These are phyloP conservation scores for Hypoxylon fuscum DNA, from an alignment of 495 filamentous ascomycete genomes.

Conservation along the genomic window DNA sequence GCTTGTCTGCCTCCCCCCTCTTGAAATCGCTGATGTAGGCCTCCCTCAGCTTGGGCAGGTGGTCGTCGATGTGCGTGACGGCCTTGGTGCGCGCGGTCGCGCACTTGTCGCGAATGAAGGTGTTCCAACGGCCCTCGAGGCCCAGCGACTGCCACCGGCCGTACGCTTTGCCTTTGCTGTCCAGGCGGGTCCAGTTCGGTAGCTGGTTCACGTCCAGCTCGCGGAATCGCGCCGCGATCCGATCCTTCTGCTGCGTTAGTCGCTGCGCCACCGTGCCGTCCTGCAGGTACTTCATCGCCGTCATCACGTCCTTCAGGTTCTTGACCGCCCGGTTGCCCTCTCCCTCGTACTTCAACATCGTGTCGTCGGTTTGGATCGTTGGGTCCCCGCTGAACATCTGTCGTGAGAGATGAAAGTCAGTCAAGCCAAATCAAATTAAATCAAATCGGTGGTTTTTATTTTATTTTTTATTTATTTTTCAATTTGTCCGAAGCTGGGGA, in stretches of 20 bases:
- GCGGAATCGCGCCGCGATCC: constrained; percentile 1
- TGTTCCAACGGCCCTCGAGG: constrained; percentile 5
- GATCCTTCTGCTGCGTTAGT: constrained; percentile 1
- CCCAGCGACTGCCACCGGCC: background rate
- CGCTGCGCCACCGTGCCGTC: constrained; percentile 1
- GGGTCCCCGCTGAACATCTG: constrained; percentile 10
- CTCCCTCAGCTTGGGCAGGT: background rate
- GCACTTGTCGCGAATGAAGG: constrained; percentile 7
- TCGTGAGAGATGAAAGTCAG: background rate
- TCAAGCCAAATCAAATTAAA: background rate
- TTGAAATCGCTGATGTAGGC: background rate
- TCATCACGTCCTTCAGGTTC: constrained; percentile 12
- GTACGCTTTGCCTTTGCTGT: background rate
- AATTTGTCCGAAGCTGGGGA: background rate
- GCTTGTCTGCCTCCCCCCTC: constrained; percentile 3
- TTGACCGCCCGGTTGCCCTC: constrained; percentile 10
- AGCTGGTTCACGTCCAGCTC: constrained; percentile 3
- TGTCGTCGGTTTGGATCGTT: constrained; percentile 9
- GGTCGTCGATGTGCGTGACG: constrained; percentile 6
- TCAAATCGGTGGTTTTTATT: background rate
- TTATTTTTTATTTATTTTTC: too few species aligned
- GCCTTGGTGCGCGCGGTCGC: constrained; percentile 6
- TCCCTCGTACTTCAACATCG: background rate
- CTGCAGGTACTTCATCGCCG: constrained; percentile 12
- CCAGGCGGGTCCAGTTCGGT: background rate